Conservation (phyloP, 2,329 filamentous ascomycete species). For the Camptophora hylomeconis region DNA sequence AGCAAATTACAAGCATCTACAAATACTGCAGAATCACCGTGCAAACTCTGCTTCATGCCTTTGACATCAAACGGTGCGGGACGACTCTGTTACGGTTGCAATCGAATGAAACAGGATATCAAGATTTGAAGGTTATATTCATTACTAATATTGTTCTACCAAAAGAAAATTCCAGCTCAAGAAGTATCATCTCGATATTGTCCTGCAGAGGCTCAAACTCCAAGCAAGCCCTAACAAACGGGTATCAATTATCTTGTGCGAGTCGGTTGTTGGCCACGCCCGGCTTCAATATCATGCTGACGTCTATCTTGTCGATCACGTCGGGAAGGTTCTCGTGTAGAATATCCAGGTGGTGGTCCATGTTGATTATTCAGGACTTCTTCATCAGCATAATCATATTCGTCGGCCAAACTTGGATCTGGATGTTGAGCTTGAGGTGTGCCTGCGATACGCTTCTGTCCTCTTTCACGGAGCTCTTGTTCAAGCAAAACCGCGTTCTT, state of each 20-base stretch:
- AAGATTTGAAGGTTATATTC: slow-evolving; percentile 4
- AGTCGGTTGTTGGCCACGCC: slow-evolving; percentile 9
- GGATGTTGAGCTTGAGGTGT: slow-evolving; percentile 17
- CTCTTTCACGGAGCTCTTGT: slow-evolving; percentile 29
- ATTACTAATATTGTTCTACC: slow-evolving; percentile 1
- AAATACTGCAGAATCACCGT: slow-evolving; percentile 8
- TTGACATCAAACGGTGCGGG: slow-evolving; percentile 21
- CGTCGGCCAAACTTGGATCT: slow-evolving; percentile 24
- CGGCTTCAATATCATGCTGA: slow-evolving; percentile 16
- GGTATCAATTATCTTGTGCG: slow-evolving; percentile 10
- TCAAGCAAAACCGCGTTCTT: slow-evolving; percentile 34
- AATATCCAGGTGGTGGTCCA: slow-evolving; percentile 12
- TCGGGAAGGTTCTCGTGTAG: slow-evolving; percentile 17
- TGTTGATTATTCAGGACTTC: slow-evolving; percentile 15
- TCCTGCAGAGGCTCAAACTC: neutral
- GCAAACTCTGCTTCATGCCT: slow-evolving; percentile 42
- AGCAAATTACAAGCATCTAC: slow-evolving; percentile 51
- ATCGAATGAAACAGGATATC: slow-evolving; percentile 23
- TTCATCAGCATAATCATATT: slow-evolving; percentile 17
- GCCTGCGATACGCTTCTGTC: slow-evolving; percentile 21
- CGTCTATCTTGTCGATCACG: slow-evolving; percentile 11
- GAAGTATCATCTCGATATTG: neutral
- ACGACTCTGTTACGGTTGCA: slow-evolving; percentile 31
- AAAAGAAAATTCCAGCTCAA: neutral
- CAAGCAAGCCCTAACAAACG: slow-evolving; percentile 1